Percentiles rank a stretch among this genome's conserved stretches.
Evolutionary conservation across 2,329 filamentous ascomycete genomes (phyloP).

Genomic region (Juglanconis oblonga): DNA sequence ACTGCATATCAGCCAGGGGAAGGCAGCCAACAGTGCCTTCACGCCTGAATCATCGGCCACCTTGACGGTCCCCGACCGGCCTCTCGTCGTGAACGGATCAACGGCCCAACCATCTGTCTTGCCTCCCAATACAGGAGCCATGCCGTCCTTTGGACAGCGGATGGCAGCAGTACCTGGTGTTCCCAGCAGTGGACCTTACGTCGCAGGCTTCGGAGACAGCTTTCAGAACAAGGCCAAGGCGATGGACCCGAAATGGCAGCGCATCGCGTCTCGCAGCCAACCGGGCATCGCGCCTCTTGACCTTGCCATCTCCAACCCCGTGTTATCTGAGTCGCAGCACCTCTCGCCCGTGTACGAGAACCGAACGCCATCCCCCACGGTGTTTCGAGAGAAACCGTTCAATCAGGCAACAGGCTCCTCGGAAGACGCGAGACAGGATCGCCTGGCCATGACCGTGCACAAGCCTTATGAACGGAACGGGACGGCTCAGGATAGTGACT

Average conservation of each 20-base stretch:
- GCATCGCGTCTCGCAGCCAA: constrained; percentile 39
- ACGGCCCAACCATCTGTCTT: constrained; percentile 17
- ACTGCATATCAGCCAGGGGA: constrained; percentile 34
- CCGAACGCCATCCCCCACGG: constrained; percentile 67
- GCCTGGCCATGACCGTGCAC: constrained; percentile 12
- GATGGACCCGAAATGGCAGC: constrained; percentile 34
- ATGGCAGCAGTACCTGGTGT: constrained; percentile 25
- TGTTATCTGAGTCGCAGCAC: constrained; percentile 45
- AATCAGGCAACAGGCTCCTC: constrained; percentile 14
- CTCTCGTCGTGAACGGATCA: constrained; percentile 53
- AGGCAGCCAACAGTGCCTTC: constrained; percentile 22
- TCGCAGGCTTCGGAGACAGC: constrained; percentile 26
- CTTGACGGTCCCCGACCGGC: constrained; percentile 36
- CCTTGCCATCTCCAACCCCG: constrained; percentile 46
- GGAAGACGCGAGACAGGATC: constrained; percentile 15
- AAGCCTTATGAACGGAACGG: constrained; percentile 19
- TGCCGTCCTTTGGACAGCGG: constrained; percentile 30
- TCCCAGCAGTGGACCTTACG: constrained; percentile 23
- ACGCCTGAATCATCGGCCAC: constrained; percentile 22
- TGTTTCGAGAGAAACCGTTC: constrained; percentile 36
- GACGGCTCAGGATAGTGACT: constrained; percentile 25
- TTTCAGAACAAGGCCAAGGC: constrained; percentile 27
- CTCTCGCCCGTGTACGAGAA: constrained; percentile 75
- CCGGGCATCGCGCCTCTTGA: constrained; percentile 55
- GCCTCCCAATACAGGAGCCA: constrained; percentile 17